Conservation (phyloP, 805 yeast genomes). For the Wickerhamiella australiensis region DNA sequence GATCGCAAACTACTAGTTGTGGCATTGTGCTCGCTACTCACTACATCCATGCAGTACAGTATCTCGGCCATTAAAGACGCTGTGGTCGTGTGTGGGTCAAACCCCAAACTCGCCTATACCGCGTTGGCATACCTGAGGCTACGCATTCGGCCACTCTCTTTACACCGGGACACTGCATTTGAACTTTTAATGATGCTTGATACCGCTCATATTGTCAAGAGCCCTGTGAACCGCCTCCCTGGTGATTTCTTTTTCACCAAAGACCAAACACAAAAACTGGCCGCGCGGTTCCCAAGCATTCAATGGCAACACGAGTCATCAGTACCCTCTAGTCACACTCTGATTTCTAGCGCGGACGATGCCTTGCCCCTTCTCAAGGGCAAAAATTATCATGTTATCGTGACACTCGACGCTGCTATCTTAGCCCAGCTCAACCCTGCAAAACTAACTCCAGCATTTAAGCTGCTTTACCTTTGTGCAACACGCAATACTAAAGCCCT, state of each 20-base stretch:
- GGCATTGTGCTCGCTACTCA: not conserved
- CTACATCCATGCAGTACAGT: not conserved
- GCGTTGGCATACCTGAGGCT: constrained; percentile 1
- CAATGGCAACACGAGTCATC: constrained; percentile 1
- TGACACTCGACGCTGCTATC: not conserved
- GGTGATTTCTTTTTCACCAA: not conserved
- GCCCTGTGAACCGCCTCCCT: constrained; percentile 2
- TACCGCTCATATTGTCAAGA: not conserved
- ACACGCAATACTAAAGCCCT: not conserved
- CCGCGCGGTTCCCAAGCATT: not conserved
- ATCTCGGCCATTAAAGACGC: not conserved
- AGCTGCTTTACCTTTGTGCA: not conserved
- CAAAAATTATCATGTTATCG: not conserved
- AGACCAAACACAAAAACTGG: not conserved
- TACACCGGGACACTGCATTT: not conserved
- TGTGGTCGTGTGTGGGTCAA: not conserved
- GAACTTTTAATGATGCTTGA: constrained; percentile 5
- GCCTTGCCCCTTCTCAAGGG: not conserved
- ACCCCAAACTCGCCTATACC: constrained; percentile 9
- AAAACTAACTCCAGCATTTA: not conserved
- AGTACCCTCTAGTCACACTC: not conserved
- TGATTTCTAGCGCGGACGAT: not conserved
- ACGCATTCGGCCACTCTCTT: not conserved
- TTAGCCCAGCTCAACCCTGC: not conserved
- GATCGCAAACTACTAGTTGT: not conserved